Percentiles rank a stretch among this genome's conserved stretches.
Conservation (phyloP, 768 basidiomycete genomes). For the Serendipita vermifera region DNA sequence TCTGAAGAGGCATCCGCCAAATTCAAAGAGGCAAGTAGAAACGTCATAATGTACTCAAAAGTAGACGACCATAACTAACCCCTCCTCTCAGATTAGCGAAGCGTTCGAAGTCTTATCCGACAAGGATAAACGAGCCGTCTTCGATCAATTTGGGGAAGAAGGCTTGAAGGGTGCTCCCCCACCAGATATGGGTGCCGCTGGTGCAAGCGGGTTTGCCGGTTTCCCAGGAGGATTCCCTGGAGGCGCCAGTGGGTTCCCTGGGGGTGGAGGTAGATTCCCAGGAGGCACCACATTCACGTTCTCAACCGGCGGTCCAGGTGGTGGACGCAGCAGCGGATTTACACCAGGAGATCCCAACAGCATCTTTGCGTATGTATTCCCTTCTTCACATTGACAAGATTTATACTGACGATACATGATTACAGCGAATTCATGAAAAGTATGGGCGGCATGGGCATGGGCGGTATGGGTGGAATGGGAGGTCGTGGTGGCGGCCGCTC, state of each 20-base stretch:
- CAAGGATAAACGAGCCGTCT: constrained; percentile 68
- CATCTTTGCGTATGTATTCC: constrained; percentile 66
- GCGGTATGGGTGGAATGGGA: constrained; percentile 27
- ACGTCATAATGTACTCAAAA: too few relatives aligned
- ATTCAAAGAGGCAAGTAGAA: constrained; percentile 68
- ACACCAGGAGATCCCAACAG: constrained; percentile 70
- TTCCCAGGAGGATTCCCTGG: constrained; percentile 23
- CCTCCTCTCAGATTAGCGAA: constrained; percentile 69
- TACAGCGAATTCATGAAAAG: constrained; percentile 47
- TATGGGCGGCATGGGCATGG: constrained; percentile 33
- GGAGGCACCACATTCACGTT: constrained; percentile 46
- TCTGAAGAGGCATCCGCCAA: constrained; percentile 76
- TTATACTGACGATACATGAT: constrained; percentile 8
- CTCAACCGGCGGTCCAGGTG: constrained; percentile 36
- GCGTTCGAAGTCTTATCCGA: constrained; percentile 93
- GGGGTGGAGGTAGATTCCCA: constrained; percentile 35
- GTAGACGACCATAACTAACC: background rate
- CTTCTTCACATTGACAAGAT: background rate
- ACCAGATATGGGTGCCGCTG: constrained; percentile 30
- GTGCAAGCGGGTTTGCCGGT: constrained; percentile 24
- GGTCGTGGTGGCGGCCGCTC: constrained; percentile 18
- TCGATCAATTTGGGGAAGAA: constrained; percentile 92
- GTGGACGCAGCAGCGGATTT: constrained; percentile 40
- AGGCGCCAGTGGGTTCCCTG: constrained; percentile 24
- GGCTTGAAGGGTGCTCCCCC: constrained; percentile 63